Base-by-base conservation (phyloP, 2,329 filamentous ascomycete species). In the Shiraia sp. region DNA sequence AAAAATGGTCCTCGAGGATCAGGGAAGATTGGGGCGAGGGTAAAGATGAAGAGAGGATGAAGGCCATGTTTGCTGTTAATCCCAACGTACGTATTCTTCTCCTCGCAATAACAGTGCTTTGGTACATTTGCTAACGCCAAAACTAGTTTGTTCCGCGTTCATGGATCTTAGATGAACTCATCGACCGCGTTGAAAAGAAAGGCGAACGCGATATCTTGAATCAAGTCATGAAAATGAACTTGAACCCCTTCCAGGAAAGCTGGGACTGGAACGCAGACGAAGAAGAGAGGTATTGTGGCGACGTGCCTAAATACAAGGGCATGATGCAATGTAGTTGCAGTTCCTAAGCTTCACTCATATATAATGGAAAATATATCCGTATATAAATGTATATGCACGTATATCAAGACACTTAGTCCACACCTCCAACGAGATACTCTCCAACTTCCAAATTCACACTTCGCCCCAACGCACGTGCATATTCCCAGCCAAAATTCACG, bases 321-420 rank as follows among this genome's bases (percentile, higher is more conserved):
- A 88, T 87, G 24, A 83, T 96, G 81, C 92, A 96, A 75, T 97
- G 93, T 69, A 95, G 89, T 66, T 99, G 93, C 72, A 96, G 90
- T 66, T 96, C 92, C 4, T 65, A 59, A 46, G 38, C 15, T 9
- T 2, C 15, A 2, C 8, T 3, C 16, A 4, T 28, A n/a, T 3
- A 17, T 9, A 17, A 14, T n/a, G n/a, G 22, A 16, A 22, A 22
- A 22, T 22, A 10, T 10, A 5, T 14, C 14, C 7, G 5, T 26
- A 9, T 8, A 25, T 6, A 19, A 9, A 22, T 6, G n/a, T 14
- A 28, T 3, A 26, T 19, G 8, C 12, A n/a, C 7, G 14, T 9
- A 30, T n/a, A 14, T n/a, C 9, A 15, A 17, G 19, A 14, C n/a
- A 31, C 7, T 10, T 49, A 61, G 36, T 69, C 66, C 32, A 67